Base-by-base conservation (phyloP, 352 stramenopile genomes). In the Aphanomyces stellatus region DNA sequence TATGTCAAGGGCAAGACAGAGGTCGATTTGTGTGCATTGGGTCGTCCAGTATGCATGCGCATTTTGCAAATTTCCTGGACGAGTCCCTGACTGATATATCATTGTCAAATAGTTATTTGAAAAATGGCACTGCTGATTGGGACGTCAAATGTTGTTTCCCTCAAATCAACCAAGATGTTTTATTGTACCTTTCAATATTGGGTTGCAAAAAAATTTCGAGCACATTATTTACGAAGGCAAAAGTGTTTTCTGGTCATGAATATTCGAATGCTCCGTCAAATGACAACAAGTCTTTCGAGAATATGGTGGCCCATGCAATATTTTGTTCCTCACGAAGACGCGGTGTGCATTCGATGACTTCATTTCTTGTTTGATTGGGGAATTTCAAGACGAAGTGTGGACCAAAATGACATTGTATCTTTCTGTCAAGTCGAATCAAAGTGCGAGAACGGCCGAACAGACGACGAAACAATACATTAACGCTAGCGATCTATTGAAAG, bases 101-200 rank as follows among this genome's bases (percentile, higher is more conserved):
- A 11, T 27, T 2, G 49, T 11, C 49, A 37, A 22, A 56, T 19
- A 30, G n/a, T 19, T 22, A 19, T 56, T 56, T 22, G 11, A 56
- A 56, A 35, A 22, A 1, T 30, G 15, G 53, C 15, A 24, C 4
- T 7, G 13, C 37, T 46, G 11, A 0, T 19, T 74, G 61, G 68
- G 24, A 70, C 33, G 53, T 53, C 28, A 65, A 43, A 27, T 72
- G 60, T 28, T 56, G 65, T 57, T 75, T 75, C 11, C 64, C 72
- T 4, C 22, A 25, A 51, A 67, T 77, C 3, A 40, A 71, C 5
- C 33, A 74, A 31, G 72, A 78, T 27, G n/a, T 78, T 55, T 15
- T 78, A 59, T 63, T 78, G 46, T 76, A 78, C 30, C 33, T 78
- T 24, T 59, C 69, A 22, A 43, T 78, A 25, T 51, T 78, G 37